These are phyloP conservation scores for Aureobasidium sp. DNA, from an alignment of 2,329 filamentous ascomycete genomes.

Conservation along the genomic window DNA sequence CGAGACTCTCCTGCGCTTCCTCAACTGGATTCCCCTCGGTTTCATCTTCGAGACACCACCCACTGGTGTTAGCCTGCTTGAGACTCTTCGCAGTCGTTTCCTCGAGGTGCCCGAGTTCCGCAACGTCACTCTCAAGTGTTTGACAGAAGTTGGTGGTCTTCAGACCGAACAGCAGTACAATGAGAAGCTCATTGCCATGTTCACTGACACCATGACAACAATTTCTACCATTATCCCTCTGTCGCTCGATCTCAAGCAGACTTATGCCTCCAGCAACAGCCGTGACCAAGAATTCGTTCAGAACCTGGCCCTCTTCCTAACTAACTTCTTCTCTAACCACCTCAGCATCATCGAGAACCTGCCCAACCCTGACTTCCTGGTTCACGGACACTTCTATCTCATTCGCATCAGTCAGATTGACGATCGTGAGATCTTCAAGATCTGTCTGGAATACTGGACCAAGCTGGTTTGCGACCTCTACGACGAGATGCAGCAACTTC, in stretches of 20 bases:
- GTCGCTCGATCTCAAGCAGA: constrained; percentile 80
- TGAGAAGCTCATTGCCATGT: constrained; percentile 96
- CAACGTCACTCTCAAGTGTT: constrained; percentile 90
- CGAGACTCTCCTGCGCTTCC: constrained; percentile 89
- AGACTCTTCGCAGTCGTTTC: constrained; percentile 87
- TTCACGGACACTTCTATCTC: constrained; percentile 94
- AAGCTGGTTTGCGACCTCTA: constrained; percentile 97
- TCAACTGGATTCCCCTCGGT: constrained; percentile 97
- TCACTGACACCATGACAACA: constrained; percentile 88
- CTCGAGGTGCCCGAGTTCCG: constrained; percentile 90
- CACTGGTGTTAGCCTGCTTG: constrained; percentile 61
- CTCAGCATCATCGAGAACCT: constrained; percentile 91
- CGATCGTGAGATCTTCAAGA: constrained; percentile 98
- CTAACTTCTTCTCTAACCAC: constrained; percentile 94
- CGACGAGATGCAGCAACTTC: constrained; percentile 96
- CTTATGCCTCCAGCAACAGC: constrained; percentile 85
- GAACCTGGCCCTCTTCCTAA: constrained; percentile 90
- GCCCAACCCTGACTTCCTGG: constrained; percentile 88
- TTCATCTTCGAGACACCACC: constrained; percentile 95
- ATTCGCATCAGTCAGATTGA: constrained; percentile 98
- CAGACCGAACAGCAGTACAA: constrained; percentile 84
- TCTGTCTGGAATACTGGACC: constrained; percentile 97
- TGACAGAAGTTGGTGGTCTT: constrained; percentile 93
- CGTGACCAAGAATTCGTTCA: constrained; percentile 96
- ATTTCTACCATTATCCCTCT: constrained; percentile 92